Base-by-base conservation (phyloP, 192 early-diverging fungal genomes). In the Coemansia sp. region DNA sequence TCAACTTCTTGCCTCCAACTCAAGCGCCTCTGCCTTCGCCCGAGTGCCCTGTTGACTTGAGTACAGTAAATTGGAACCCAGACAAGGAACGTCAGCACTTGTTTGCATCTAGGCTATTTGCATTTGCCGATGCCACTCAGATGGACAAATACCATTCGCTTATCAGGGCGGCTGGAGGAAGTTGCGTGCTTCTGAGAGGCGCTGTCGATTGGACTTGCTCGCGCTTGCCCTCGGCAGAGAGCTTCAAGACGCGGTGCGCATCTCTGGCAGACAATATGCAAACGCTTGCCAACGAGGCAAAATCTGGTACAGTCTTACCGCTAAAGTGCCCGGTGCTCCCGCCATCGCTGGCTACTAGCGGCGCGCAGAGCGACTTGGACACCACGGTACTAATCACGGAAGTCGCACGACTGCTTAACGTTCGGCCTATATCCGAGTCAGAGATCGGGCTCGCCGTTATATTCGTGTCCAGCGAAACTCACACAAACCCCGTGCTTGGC, bases 371-470 rank as follows among this genome's bases (percentile, higher is more conserved):
- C 18, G 61, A 29, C 9, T 13, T 24, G n/a, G 49, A 42, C 47
- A 27, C 41, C 20, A 31, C 42, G 8, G 61, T 42, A 5, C 52
- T 73, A 34, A 65, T 68, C 31, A 65, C 55, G 29, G 16, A 13
- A 3, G 40, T 62, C 5, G 80, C 80, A 3, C 60, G 55, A 12
- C 1, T 47, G 5, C 43, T 76, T 8, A 27, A 59, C 9, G 29
- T 68, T 15, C 65, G 67, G 15, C 75, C 79, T 12, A 74, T 82
- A 38, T 74, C 79, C 1, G 79, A 77, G 40, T 82, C 79, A 2
- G 79, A 82, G 52, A 73, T 82, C 13, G 65, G 79, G 15, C 72
- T 82, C 15, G 71, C 79, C 0, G 63, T 82, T 6, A 41, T 82
- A 47, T 69, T 74, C 62, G 72, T 73, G 2, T 71, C 79, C 11